Evolutionary conservation across 139 green algal species (phyloP).

Genomic region (Volvox reticuliferus): DNA sequence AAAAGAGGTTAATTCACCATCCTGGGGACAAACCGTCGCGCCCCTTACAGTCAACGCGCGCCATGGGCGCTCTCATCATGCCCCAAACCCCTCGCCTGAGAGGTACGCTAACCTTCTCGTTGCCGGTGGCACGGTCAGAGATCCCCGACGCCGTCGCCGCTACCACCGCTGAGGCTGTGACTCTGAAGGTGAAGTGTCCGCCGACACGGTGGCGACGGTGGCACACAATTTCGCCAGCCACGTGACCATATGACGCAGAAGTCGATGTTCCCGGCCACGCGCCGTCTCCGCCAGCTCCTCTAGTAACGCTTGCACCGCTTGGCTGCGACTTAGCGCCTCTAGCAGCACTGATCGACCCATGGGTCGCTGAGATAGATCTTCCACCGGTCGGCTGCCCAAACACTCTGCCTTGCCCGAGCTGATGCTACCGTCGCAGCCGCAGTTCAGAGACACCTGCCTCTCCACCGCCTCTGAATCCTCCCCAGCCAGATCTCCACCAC

Average conservation of each 20-base stretch:
- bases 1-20: no score
- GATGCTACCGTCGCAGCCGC: background rate
- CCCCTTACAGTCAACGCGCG: no score
- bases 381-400: background rate
- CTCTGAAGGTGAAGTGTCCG: no score
- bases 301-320: background rate
- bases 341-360: constrained; percentile 9
- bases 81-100: no score
- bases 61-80: no score
- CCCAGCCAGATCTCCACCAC: background rate
- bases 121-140: no score
- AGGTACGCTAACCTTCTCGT: no score
- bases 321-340: background rate
- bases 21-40: no score
- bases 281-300: constrained; percentile 12
- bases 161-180: no score
- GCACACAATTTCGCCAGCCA: constrained; percentile 37
- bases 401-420: background rate
- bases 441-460: background rate
- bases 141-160: no score
- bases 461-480: background rate
- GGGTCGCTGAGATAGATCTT: background rate
- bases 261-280: constrained; percentile 7
- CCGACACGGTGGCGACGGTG: no score
- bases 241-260: constrained; percentile 22